Base-by-base conservation (phyloP, 768 basidiomycete genomes). In the Tricholoma bakamatsutake region DNA sequence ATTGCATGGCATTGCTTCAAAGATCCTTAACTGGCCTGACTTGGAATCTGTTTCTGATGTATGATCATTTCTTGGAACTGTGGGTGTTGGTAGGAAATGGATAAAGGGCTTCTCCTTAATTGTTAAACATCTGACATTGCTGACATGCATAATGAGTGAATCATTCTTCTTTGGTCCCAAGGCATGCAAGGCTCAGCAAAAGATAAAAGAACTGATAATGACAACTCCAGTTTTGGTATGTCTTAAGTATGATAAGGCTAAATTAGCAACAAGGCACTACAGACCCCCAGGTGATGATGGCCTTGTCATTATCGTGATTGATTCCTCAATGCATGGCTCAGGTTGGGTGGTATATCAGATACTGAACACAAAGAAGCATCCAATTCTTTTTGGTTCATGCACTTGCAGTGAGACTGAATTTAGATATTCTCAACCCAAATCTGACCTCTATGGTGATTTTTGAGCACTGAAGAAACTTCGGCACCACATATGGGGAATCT, bases 401-500 rank as follows among this genome's bases (percentile, higher is more conserved):
- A 72, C 71, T 0, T 73, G 65, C 59, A 75, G 68, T 34, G 58
- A 69, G 0, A 52, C 54, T 0, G 69, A 75, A 57, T 56, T 62
- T 1, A 54, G 63, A 3, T 77, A 75, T 53, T 71, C 70, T 0
- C 73, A 75, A 55, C 63, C 72, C 0, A 76, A 76, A 53, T 51
- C 70, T 0, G 72, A 76, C 55, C 62, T 76, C 0, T 78, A 72
- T 50, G 71, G 74, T 0, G 47, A 75, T 0, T 75, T 66, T 46
- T 49, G 70, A 0, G 67, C 70, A 0, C 35, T 76, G 18, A 67
- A 66, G 34, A 65, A 64, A 1, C 45, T 70, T 0, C 59, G 67
- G 1, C 62, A 71, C 37, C 52, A 67, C 1, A 49, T 73, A 2
- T 71, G 21, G 21, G 21, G 21, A 24, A 24, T 24, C 21, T 24